phyloP scores from a whole-genome alignment of 495 filamentous ascomycete species.

The Neurospora terricola region DNA sequence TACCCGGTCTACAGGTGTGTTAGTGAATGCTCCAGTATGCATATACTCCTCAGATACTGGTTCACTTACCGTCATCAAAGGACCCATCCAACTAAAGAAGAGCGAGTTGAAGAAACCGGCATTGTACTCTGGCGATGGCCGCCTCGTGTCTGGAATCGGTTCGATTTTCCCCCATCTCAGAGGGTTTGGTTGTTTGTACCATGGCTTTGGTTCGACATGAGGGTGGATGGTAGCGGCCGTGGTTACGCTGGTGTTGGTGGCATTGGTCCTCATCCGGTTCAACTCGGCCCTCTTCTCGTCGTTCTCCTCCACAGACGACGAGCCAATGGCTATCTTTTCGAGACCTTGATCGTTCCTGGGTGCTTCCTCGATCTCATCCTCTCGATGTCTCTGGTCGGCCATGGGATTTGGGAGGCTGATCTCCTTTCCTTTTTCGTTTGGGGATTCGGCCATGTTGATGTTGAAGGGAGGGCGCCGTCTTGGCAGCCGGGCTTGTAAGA shows the following conservation, averaged over 20 bases:
- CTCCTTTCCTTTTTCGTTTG: constrained; percentile 4
- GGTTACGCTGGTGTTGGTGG: constrained; percentile 34
- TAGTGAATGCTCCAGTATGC: neutral
- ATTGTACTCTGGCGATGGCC: constrained; percentile 44
- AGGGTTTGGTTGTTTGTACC: constrained; percentile 54
- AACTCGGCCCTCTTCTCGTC: constrained; percentile 20
- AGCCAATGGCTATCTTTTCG: neutral
- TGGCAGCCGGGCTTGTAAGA: neutral
- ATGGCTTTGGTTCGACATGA: constrained; percentile 35
- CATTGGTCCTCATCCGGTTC: constrained; percentile 32
- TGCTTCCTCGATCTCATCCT: constrained; percentile 4
- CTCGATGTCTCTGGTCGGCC: constrained; percentile 1
- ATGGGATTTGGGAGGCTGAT: neutral
- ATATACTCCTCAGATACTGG: neutral
- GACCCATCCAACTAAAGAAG: constrained; percentile 60
- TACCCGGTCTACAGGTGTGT: constrained; percentile 53
- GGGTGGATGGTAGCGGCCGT: constrained; percentile 21
- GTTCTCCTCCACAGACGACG: constrained; percentile 1
- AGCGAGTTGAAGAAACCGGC: constrained; percentile 51
- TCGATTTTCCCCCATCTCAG: constrained; percentile 49
- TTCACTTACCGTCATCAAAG: constrained; percentile 51
- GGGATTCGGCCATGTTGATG: neutral
- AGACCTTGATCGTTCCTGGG: constrained; percentile 4
- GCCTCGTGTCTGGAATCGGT: constrained; percentile 47
- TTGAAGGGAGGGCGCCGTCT: neutral